Evolutionary conservation across 148 eudicot genomes (phyloP).

Genomic region (Rhododendron mucronatum): DNA sequence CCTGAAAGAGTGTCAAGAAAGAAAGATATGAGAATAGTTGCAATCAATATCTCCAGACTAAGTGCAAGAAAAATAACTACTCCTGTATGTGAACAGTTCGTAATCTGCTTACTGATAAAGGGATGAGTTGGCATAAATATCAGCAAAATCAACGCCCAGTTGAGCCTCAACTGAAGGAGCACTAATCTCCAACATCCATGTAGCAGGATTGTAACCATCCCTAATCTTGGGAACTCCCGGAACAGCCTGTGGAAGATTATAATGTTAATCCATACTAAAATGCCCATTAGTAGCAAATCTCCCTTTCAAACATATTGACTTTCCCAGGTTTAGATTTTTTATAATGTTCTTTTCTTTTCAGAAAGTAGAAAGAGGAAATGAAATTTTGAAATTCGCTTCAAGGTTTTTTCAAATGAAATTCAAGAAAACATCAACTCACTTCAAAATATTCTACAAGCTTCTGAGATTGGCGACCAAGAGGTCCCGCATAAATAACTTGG

Average conservation of each 20-base stretch:
- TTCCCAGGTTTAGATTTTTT: not conserved
- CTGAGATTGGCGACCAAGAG: conserved; percentile 54
- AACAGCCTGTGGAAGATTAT: conserved; percentile 38
- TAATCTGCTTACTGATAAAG: conserved; percentile 42
- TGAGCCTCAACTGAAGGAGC: conserved; percentile 41
- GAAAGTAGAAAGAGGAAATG: not conserved
- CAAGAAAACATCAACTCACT: conserved; percentile 19
- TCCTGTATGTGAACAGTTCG: not conserved
- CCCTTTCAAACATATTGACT: not conserved
- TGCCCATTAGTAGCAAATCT: not conserved
- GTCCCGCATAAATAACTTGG: conserved; percentile 59
- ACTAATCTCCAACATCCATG: conserved; percentile 78
- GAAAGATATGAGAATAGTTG: not conserved
- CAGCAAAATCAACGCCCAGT: conserved; percentile 48
- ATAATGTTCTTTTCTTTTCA: not conserved
- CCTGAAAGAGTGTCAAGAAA: conserved; percentile 18
- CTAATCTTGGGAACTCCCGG: conserved; percentile 50
- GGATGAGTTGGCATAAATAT: conserved; percentile 43
- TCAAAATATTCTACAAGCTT: conserved; percentile 66
- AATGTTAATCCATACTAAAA: not conserved
- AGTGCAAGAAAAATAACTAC: not conserved
- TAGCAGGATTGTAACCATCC: conserved; percentile 70
- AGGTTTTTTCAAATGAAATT: not conserved
- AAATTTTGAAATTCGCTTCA: not conserved
- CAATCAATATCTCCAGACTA: not conserved